phyloP scores from a whole-genome alignment of 257 asterid species.

The Datura wrightii region DNA sequence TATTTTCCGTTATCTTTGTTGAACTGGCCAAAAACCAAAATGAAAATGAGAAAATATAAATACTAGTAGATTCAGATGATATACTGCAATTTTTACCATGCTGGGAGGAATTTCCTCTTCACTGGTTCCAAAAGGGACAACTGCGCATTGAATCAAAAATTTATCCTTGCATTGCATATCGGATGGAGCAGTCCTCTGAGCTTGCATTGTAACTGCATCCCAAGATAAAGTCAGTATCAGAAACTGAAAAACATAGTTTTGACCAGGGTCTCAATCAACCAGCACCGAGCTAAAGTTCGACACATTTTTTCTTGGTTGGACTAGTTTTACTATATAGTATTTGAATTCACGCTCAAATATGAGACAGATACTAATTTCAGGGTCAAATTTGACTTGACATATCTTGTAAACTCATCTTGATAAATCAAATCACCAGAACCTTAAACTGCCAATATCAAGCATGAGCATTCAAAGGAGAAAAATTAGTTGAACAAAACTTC shows the following conservation, averaged over 20 bases:
- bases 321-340: background rate
- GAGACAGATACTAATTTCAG: background rate
- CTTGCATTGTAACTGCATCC: constrained; percentile 83
- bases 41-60: constrained; percentile 34
- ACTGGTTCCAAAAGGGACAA: constrained; percentile 71
- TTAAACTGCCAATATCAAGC: background rate
- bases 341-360: background rate
- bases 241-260: constrained; percentile 14
- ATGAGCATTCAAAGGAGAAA: constrained; percentile 10
- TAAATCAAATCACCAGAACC: constrained; percentile 22
- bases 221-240: constrained; percentile 37
- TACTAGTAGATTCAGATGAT: constrained; percentile 1
- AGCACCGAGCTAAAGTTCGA: background rate
- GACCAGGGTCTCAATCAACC: constrained; percentile 4
- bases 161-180: constrained; percentile 87
- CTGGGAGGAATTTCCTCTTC: constrained; percentile 73
- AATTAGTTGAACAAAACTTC: background rate
- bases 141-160: constrained; percentile 80
- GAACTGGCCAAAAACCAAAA: constrained; percentile 55
- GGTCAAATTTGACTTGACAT: background rate
- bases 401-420: constrained; percentile 21
- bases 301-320: background rate
- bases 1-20: constrained; percentile 57
- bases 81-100: constrained; percentile 59
- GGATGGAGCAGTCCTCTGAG: constrained; percentile 66